Evolutionary conservation across 371 early-diverging fungal species (phyloP), one percentile per base, ranked within the genome.

Genomic region (Fennellomyces sp.): DNA sequence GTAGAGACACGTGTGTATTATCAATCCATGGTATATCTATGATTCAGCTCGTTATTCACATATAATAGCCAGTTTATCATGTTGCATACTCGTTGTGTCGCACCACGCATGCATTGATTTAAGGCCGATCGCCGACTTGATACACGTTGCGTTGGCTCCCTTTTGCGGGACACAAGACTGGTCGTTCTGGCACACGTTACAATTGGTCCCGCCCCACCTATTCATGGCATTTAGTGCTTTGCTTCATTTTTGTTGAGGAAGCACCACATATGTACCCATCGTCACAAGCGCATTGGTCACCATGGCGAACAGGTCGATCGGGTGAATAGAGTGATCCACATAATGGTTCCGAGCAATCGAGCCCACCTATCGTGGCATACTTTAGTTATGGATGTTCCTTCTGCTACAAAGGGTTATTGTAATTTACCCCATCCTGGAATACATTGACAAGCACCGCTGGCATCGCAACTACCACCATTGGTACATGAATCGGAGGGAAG

Each of bases 81-180:
- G n/a, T 38, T 60, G 25, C 62, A 55, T 71, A 80, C 80, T 80
- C 36, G 80, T 80, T 2, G 77, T 75, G 25, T 68, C 70, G 58
- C 80, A 80, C 80, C 80, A 80, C 13, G 80, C 80, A 58, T 80
- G 76, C 72, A 74, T 72, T 3, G 74, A 72, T 58, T 80, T 80
- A 17, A 80, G 38, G 19, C 80, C 80, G 63, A 76, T 67, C 30
- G 77, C 80, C 10, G 69, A 65, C 45, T 76, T 76, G 21, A 76
- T 67, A 52, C 80, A 80, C 1, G 73, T 73, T 23, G 75, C 75
- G 36, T 71, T 74, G 17, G 35, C 25, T 3, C 80, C 77, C 65
- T 80, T 80, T 2, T 57, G 48, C 17, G 68, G 17, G 23, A 63
- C 56, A 54, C 80, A 80, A 1, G 71, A 58, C 36, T 47, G 52